phyloP scores from a whole-genome alignment of 306 rosid species.

The Corylus americana region DNA sequence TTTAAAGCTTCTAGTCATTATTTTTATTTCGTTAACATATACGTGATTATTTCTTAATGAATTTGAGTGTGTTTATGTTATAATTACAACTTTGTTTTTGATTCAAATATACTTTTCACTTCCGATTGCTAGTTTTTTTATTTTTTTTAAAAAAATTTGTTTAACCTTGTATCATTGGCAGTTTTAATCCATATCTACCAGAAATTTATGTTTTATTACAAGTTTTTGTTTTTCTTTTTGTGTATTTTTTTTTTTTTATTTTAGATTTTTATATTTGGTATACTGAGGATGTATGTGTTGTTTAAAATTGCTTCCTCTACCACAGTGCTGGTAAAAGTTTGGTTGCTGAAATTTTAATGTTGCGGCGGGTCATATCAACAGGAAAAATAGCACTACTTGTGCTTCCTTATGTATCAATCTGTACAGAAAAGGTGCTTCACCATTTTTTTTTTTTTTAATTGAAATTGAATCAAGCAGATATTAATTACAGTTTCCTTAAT shows the following conservation, averaged over 20 bases:
- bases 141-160: too few relatives aligned
- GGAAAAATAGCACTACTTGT: conserved; percentile 93
- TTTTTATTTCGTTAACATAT: neutral
- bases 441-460: neutral
- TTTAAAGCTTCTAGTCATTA: conserved; percentile 1
- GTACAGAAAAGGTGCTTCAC: conserved; percentile 84
- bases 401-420: conserved; percentile 95
- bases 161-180: neutral
- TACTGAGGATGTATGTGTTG: conserved; percentile 18
- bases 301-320: conserved; percentile 37
- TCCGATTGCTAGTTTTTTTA: neutral
- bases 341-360: conserved; percentile 95
- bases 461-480: conserved; percentile 18
- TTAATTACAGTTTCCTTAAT: conserved; percentile 16
- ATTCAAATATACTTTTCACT: neutral
- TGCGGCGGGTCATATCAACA: conserved; percentile 69
- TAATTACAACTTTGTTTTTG: neutral
- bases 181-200: neutral
- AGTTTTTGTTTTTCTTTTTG: neutral
- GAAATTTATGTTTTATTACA: neutral
- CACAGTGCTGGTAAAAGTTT: conserved; percentile 98
- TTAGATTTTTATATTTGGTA: neutral
- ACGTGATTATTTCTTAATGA: neutral
- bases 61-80: neutral
- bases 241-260: neutral